Conservation (phyloP, 2,329 filamentous ascomycete species). For the Talaromyces verruculosus region DNA sequence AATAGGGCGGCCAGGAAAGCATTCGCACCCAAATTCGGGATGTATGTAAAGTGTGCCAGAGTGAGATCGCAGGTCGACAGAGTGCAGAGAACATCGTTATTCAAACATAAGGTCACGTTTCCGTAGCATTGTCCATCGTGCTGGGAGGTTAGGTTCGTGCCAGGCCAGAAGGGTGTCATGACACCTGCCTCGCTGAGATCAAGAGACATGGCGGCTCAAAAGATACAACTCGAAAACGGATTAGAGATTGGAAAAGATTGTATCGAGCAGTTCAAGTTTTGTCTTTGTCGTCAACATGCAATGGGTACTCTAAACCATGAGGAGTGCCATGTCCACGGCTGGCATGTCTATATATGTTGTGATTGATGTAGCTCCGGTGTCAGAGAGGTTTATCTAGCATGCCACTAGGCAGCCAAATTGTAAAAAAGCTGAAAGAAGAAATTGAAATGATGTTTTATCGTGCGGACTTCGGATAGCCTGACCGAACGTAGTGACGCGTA, state of each 20-base stretch:
- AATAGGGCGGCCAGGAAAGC: constrained; percentile 5
- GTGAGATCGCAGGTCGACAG: background rate
- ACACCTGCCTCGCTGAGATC: constrained; percentile 12
- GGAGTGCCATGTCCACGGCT: background rate
- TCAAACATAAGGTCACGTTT: constrained; percentile 1
- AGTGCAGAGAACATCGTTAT: background rate
- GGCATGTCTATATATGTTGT: background rate
- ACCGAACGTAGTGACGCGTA: background rate
- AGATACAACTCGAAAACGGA: background rate
- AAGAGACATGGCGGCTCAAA: constrained; percentile 1
- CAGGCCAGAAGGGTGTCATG: constrained; percentile 12
- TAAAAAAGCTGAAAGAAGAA: background rate
- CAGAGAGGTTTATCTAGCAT: background rate
- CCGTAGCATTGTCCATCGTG: constrained; percentile 12
- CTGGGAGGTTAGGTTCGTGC: constrained; percentile 11
- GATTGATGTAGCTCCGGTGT: background rate
- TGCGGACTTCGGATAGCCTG: background rate
- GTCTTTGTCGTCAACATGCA: background rate
- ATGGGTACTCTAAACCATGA: background rate
- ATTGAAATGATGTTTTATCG: background rate
- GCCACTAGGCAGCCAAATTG: constrained; percentile 8
- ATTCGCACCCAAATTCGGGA: constrained; percentile 7
- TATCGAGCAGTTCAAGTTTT: background rate
- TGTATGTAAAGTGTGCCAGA: background rate
- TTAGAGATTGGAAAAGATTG: background rate